Evolutionary conservation across 495 filamentous ascomycete species (phyloP).

Genomic region (Penicillium cinerascens): DNA sequence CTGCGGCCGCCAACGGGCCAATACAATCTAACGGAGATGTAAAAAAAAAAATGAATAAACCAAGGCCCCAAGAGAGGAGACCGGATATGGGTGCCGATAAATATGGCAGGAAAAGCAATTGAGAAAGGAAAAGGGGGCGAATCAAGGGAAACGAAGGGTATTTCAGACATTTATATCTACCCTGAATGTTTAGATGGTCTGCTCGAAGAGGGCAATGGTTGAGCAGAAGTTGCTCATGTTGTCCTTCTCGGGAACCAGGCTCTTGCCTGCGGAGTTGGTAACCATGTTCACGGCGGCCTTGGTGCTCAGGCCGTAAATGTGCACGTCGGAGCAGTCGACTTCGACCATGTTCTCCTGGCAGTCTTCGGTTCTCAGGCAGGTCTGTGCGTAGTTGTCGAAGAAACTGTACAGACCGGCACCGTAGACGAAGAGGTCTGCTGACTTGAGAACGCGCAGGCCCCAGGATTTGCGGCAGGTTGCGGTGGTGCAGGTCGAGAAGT

Average conservation of each 20-base stretch:
- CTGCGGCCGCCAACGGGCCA: not conserved
- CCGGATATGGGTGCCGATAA: not conserved
- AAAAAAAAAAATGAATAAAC: slow-evolving; percentile 2
- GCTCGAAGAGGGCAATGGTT: slow-evolving; percentile 63
- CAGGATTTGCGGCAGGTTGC: slow-evolving; percentile 73
- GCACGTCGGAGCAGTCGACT: slow-evolving; percentile 68
- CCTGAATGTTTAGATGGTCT: too few species aligned
- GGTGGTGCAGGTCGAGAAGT: slow-evolving; percentile 61
- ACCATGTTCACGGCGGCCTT: slow-evolving; percentile 89
- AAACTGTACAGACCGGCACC: slow-evolving; percentile 82
- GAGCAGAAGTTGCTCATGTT: slow-evolving; percentile 75
- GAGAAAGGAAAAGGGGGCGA: not conserved
- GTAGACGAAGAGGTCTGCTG: slow-evolving; percentile 65
- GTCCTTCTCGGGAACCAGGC: slow-evolving; percentile 57
- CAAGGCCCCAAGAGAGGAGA: not conserved
- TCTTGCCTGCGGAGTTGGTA: slow-evolving; percentile 46
- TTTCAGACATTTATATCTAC: too few species aligned
- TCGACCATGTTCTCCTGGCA: slow-evolving; percentile 89
- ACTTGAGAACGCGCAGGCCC: slow-evolving; percentile 75
- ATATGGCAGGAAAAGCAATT: not conserved
- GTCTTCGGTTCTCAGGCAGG: slow-evolving; percentile 66
- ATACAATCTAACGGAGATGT: slow-evolving; percentile 6
- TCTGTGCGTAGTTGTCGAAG: slow-evolving; percentile 83
- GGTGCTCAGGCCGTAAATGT: slow-evolving; percentile 78
- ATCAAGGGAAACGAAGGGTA: not conserved